Percentiles rank a stretch among this genome's conserved stretches.
Evolutionary conservation across 371 early-diverging fungal species (phyloP).

Genomic region (Mucor velutinosus): DNA sequence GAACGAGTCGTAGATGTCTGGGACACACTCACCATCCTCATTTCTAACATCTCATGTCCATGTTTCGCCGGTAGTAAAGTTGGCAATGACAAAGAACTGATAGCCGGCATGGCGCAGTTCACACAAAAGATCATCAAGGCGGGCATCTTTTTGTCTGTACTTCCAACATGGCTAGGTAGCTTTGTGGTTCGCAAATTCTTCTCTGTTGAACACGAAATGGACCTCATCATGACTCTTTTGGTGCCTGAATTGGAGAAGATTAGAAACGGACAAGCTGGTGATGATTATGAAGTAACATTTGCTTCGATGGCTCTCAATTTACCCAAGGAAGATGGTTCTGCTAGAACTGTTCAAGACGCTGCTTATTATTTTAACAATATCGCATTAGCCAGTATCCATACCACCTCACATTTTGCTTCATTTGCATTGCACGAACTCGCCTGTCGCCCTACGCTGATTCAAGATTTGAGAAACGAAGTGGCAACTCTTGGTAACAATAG

Average conservation of each 20-base stretch:
- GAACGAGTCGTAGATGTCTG: conserved; percentile 11
- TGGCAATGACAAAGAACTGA: conserved; percentile 22
- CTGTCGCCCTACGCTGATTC: conserved; percentile 30
- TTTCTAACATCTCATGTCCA: conserved; percentile 33
- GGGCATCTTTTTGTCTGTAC: conserved; percentile 18
- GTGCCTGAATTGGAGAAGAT: conserved; percentile 29
- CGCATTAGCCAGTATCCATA: conserved; percentile 46
- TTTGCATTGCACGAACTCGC: conserved; percentile 40
- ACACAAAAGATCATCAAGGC: conserved; percentile 39
- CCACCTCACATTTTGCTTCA: conserved; percentile 38
- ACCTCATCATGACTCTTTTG: conserved; percentile 32
- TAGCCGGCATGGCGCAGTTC: conserved; percentile 33
- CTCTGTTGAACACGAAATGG: conserved; percentile 38
- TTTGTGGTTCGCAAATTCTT: conserved; percentile 25
- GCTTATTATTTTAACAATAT: conserved; percentile 40
- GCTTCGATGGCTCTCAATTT: conserved; percentile 29
- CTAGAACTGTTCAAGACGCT: conserved; percentile 26
- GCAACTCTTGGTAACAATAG: conserved; percentile 7
- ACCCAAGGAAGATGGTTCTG: conserved; percentile 29
- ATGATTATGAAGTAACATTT: conserved; percentile 27
- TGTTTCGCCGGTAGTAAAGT: conserved; percentile 39
- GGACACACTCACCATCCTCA: conserved; percentile 17
- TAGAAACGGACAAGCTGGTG: conserved; percentile 13
- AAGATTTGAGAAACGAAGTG: conserved; percentile 27
- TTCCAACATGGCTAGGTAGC: conserved; percentile 31